Percentiles rank a stretch among this genome's conserved stretches.
phyloP scores from a whole-genome alignment of 169 alveolate genomes.

The Eimeria tenella region DNA sequence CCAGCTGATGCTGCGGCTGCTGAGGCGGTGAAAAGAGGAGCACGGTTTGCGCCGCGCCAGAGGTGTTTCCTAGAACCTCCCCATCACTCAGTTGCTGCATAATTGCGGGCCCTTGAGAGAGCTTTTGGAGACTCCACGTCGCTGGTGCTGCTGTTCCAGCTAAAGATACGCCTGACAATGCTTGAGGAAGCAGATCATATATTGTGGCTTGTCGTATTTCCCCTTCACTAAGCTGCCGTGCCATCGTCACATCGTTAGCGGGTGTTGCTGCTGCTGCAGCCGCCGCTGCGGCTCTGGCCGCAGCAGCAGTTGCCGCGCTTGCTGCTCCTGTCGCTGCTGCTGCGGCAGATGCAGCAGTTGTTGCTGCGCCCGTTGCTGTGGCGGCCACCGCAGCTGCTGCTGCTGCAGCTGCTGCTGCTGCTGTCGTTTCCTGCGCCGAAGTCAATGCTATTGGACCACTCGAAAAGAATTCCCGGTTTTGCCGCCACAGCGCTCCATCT shows the following conservation, averaged over 20 bases:
- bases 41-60: background rate
- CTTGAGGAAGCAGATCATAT: background rate
- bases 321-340: slow-evolving; percentile 21
- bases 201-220: background rate
- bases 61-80: background rate
- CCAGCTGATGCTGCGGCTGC: slow-evolving; percentile 28
- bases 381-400: background rate
- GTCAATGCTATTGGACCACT: too few species aligned
- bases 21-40: background rate
- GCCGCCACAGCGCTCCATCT: too few species aligned
- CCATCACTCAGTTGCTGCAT: slow-evolving; percentile 58
- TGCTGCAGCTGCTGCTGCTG: slow-evolving; percentile 25
- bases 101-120: background rate
- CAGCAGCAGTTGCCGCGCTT: background rate
- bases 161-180: background rate
- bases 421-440: background rate
- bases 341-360: background rate
- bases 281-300: background rate
- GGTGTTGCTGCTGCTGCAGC: background rate
- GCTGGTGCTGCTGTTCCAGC: slow-evolving; percentile 28
- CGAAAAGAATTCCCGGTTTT: too few species aligned
- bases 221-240: slow-evolving; percentile 1
- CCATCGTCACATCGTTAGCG: background rate
- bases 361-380: slow-evolving; percentile 11
- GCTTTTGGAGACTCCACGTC: background rate